A percentile compares a stretch with the other conserved stretches of the same genome.
phyloP scores from a whole-genome alignment of 345 rosid genomes.

The Balakata baccata region DNA sequence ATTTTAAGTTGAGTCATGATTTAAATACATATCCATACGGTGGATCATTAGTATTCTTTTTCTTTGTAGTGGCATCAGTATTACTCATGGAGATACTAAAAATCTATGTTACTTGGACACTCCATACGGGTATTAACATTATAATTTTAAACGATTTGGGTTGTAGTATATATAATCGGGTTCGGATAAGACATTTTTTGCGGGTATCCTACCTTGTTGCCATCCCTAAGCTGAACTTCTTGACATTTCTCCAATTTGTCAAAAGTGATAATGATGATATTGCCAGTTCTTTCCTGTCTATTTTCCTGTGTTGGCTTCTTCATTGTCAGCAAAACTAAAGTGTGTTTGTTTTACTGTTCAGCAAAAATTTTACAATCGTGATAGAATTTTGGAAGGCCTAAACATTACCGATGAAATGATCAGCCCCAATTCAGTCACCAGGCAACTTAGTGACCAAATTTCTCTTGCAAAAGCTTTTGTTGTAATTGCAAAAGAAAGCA shows the following conservation, averaged over 20 bases:
- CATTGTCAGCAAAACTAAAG: slow-evolving; percentile 1
- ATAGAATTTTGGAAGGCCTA: slow-evolving; percentile 54
- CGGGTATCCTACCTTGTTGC: too few relatives aligned
- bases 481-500: slow-evolving; percentile 91
- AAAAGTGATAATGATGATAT: neutral
- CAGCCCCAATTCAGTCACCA: slow-evolving; percentile 65
- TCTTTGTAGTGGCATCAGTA: neutral
- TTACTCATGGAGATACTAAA: too few relatives aligned
- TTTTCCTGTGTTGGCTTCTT: neutral
- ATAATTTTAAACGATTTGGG: too few relatives aligned
- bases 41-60: neutral
- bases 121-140: too few relatives aligned
- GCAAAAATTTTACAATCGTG: slow-evolving; percentile 52
- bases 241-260: neutral
- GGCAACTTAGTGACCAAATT: slow-evolving; percentile 86
- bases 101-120: too few relatives aligned
- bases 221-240: neutral
- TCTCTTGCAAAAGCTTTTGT: slow-evolving; percentile 87
- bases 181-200: too few relatives aligned
- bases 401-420: slow-evolving; percentile 85
- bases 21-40: neutral
- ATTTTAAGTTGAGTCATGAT: neutral
- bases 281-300: neutral
- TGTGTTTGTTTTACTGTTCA: neutral
- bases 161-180: too few relatives aligned